phyloP scores from a whole-genome alignment of 192 early-diverging fungal species.

The Linderina pennispora region DNA sequence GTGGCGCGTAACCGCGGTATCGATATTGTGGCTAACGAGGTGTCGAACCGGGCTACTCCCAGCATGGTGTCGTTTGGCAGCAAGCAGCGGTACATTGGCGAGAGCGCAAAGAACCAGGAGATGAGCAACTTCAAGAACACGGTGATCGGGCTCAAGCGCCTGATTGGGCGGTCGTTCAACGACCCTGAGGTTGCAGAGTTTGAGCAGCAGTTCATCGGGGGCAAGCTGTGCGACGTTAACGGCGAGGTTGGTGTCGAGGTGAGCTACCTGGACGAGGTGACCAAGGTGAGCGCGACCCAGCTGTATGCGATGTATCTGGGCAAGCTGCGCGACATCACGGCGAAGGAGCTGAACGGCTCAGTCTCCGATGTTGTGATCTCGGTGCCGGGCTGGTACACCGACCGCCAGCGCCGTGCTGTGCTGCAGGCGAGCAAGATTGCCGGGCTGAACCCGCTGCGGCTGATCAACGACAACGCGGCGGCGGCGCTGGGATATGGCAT shows the following conservation, averaged over 20 bases:
- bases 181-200: conserved; percentile 79
- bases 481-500: conserved; percentile 96
- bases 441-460: conserved; percentile 82
- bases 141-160: conserved; percentile 81
- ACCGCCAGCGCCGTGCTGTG: conserved; percentile 85
- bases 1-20: conserved; percentile 98
- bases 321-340: conserved; percentile 87
- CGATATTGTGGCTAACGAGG: conserved; percentile 95
- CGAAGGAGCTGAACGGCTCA: conserved; percentile 72
- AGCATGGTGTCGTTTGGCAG: conserved; percentile 89
- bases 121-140: conserved; percentile 98
- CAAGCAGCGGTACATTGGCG: conserved; percentile 95
- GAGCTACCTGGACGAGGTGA: conserved; percentile 70
- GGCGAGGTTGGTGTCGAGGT: conserved; percentile 87
- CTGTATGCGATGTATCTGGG: conserved; percentile 90
- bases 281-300: conserved; percentile 81
- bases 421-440: conserved; percentile 82
- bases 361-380: conserved; percentile 93
- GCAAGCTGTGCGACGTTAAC: conserved; percentile 69
- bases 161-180: conserved; percentile 76
- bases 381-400: conserved; percentile 92
- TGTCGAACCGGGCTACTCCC: conserved; percentile 93
- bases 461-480: conserved; percentile 92
- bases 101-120: conserved; percentile 91
- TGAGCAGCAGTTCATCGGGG: conserved; percentile 80